A percentile compares a stretch with the other conserved stretches of the same genome.
Evolutionary conservation across 805 yeast species (phyloP).

Genomic region (Lachancea thermotolerans): DNA sequence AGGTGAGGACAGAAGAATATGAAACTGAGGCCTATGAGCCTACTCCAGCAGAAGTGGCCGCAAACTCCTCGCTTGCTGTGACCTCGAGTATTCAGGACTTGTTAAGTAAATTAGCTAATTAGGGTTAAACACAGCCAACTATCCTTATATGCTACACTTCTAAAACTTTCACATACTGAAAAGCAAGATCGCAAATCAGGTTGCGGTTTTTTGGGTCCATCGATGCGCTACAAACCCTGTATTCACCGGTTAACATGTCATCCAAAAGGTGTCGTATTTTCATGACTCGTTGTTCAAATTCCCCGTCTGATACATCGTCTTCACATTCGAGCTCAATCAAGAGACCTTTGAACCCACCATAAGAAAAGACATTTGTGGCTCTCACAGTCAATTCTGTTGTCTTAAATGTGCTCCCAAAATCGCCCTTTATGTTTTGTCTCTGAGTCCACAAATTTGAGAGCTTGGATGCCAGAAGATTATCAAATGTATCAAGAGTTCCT

Average conservation of each 20-base stretch:
- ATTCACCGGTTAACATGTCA: constrained; percentile 17
- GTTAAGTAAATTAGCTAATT: constrained; percentile 30
- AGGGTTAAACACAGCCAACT: constrained; percentile 3
- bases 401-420: constrained; percentile 27
- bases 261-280: constrained; percentile 14
- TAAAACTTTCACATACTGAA: constrained; percentile 26
- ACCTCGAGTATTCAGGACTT: constrained; percentile 32
- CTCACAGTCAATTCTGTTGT: constrained; percentile 20
- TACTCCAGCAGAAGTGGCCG: constrained; percentile 9
- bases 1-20: constrained; percentile 4
- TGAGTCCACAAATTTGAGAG: constrained; percentile 30
- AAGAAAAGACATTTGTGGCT: constrained; percentile 27
- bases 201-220: constrained; percentile 11
- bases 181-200: constrained; percentile 23
- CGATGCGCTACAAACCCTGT: constrained; percentile 17
- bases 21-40: constrained; percentile 14
- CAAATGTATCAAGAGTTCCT: constrained; percentile 23
- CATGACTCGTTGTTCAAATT: constrained; percentile 14
- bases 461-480: constrained; percentile 18
- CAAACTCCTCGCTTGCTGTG: constrained; percentile 16
- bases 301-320: constrained; percentile 10
- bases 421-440: constrained; percentile 29
- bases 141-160: constrained; percentile 12
- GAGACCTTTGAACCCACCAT: constrained; percentile 30
- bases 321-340: constrained; percentile 21